Percentiles rank a stretch among this genome's conserved stretches.
phyloP scores from a whole-genome alignment of 441 rosid genomes.

The Erodium texanum region DNA sequence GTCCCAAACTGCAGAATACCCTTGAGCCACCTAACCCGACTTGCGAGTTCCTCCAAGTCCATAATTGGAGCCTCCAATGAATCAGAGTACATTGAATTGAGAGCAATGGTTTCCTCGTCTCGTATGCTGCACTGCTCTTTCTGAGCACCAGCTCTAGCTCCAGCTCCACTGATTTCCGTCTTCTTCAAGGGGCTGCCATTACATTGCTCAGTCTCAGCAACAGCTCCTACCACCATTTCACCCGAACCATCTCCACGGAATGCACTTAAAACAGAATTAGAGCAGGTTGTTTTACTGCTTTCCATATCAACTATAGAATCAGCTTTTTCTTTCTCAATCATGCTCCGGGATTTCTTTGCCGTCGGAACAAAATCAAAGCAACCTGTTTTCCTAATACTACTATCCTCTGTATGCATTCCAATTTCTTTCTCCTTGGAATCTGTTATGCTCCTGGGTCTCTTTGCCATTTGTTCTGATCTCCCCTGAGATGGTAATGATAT shows the following conservation, averaged over 20 bases:
- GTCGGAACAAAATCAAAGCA: no score
- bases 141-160: no score
- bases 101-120: constrained; percentile 19
- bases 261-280: constrained; percentile 25
- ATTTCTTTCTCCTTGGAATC: constrained; percentile 3
- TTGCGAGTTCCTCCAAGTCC: constrained; percentile 60
- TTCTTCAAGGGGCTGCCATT: constrained; percentile 22
- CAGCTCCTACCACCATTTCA: constrained; percentile 18
- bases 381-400: constrained; percentile 15
- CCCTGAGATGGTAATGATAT: constrained; percentile 9
- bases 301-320: background rate
- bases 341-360: no score
- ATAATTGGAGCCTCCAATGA: constrained; percentile 45
- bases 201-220: constrained; percentile 11
- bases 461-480: constrained; percentile 3
- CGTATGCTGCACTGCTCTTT: no score
- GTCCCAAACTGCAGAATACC: constrained; percentile 22
- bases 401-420: no score
- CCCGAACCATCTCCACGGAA: background rate
- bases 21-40: constrained; percentile 51
- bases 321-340: no score
- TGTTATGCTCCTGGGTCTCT: constrained; percentile 12
- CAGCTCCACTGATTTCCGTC: constrained; percentile 16
- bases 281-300: constrained; percentile 11
- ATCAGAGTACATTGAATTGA: constrained; percentile 38